Evolutionary conservation across 2,329 filamentous ascomycete species (phyloP).

Genomic region (Colletotrichum echinochloae): DNA sequence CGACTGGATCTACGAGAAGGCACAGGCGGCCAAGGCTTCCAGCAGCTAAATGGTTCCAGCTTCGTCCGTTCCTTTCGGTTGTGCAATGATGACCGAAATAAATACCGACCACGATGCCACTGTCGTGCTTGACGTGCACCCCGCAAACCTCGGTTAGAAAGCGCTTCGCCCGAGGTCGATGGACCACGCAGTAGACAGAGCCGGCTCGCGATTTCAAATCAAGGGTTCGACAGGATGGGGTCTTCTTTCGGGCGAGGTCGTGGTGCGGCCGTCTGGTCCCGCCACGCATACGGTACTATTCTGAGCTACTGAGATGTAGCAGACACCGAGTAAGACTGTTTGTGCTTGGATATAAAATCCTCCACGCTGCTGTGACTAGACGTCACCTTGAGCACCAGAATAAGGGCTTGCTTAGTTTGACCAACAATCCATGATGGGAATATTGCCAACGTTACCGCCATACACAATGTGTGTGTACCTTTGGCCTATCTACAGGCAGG

Average conservation of each 20-base stretch:
- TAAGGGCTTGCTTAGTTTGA: not conserved
- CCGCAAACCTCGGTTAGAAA: slow-evolving; percentile 13
- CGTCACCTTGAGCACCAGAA: not conserved
- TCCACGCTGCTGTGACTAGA: not conserved
- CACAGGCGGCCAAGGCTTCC: slow-evolving; percentile 69
- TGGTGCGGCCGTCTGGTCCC: not conserved
- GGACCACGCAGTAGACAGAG: not conserved
- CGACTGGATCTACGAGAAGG: slow-evolving; percentile 95
- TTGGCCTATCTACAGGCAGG: no score
- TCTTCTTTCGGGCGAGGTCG: not conserved
- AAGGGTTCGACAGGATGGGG: not conserved
- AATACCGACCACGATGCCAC: not conserved
- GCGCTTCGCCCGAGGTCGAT: slow-evolving; percentile 13
- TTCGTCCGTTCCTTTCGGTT: not conserved
- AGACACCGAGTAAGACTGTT: not conserved
- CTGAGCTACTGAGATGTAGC: not conserved
- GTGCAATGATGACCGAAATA: not conserved
- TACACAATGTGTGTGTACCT: no score
- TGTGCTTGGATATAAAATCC: not conserved
- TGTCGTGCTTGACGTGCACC: not conserved
- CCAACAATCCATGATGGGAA: not conserved
- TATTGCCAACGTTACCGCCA: not conserved
- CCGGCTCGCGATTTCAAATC: not conserved
- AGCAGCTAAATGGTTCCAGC: slow-evolving; percentile 5
- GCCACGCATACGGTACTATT: not conserved